These are phyloP conservation scores for Incumbomyces lentus DNA, from an alignment of 2,329 filamentous ascomycete species.

Conservation along the genomic window DNA sequence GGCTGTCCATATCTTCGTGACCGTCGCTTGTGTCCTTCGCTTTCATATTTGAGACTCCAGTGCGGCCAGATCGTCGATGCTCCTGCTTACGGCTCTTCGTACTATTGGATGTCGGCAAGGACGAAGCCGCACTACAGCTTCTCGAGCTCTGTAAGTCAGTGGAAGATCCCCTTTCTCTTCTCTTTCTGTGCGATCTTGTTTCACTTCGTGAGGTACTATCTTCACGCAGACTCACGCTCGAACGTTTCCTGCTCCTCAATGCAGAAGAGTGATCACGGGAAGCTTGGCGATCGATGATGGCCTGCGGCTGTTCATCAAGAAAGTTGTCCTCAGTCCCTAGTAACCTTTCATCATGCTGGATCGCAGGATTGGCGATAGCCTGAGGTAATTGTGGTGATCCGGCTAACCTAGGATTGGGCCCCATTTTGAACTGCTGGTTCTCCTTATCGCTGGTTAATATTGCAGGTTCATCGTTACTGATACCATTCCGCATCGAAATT, in stretches of 20 bases:
- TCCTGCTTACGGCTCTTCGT: neutral
- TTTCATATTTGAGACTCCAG: neutral
- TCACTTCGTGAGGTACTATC: neutral
- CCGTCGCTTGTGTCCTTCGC: neutral
- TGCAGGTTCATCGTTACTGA: conserved; percentile 1
- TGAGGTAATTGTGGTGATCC: neutral
- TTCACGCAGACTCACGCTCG: too few relatives aligned
- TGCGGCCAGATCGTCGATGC: neutral
- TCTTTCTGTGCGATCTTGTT: neutral
- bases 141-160: neutral
- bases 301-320: too few relatives aligned
- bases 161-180: neutral
- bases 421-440: neutral
- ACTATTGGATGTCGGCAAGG: neutral
- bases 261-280: too few relatives aligned
- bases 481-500: conserved; percentile 5
- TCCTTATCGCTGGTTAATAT: neutral
- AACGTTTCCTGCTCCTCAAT: too few relatives aligned
- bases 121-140: conserved; percentile 2
- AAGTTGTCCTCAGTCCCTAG: too few relatives aligned
- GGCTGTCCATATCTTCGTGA: conserved; percentile 12
- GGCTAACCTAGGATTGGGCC: neutral
- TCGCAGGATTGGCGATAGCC: neutral
- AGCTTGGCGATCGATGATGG: too few relatives aligned
- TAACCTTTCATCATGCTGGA: too few relatives aligned